phyloP scores from a whole-genome alignment of 2,329 filamentous ascomycete species.

The Triangularia verruculosa region DNA sequence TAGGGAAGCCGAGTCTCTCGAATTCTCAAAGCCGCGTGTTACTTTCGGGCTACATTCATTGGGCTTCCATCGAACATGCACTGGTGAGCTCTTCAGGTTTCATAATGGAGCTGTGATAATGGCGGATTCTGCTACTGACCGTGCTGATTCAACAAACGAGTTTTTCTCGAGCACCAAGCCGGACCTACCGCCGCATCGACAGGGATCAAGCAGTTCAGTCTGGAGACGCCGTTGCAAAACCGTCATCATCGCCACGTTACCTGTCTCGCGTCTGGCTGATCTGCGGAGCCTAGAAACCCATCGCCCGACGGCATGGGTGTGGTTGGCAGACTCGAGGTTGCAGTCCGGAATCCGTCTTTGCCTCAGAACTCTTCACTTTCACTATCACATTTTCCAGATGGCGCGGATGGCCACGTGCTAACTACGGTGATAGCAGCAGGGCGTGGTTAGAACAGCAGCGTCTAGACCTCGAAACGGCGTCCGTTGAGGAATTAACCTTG shows the following conservation, averaged over 20 bases:
- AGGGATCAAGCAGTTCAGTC: constrained; percentile 18
- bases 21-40: neutral
- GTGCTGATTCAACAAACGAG: neutral
- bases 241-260: constrained; percentile 18
- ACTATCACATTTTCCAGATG: neutral
- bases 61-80: too few relatives aligned
- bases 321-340: neutral
- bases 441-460: neutral
- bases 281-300: constrained; percentile 23
- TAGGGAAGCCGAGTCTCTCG: neutral
- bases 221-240: constrained; percentile 14
- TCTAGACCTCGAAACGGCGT: neutral
- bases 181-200: constrained; percentile 15
- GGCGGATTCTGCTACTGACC: constrained; percentile 10
- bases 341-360: neutral
- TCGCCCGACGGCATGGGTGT: constrained; percentile 7
- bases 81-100: too few relatives aligned
- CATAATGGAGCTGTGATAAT: neutral
- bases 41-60: neutral
- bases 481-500: neutral
- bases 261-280: constrained; percentile 11
- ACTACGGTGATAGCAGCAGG: neutral
- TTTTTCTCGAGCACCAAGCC: constrained; percentile 12
- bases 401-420: neutral
- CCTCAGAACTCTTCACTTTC: neutral